A percentile compares a stretch with the other conserved stretches of the same genome.
Evolutionary conservation across 2,329 filamentous ascomycete species (phyloP).

Genomic region (Apiospora malaysiana): DNA sequence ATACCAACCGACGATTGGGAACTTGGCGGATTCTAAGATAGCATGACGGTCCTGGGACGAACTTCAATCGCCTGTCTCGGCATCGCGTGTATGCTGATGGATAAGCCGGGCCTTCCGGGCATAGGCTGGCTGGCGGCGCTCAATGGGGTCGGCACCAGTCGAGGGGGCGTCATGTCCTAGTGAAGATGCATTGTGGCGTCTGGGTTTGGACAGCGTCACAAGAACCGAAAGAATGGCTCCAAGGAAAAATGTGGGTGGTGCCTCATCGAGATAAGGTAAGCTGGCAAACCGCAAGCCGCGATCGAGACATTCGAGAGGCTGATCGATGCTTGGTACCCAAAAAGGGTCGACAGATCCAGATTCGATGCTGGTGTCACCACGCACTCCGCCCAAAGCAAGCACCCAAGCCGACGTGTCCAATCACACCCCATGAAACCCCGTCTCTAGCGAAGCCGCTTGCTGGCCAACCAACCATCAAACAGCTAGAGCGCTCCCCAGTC

Average conservation of each 20-base stretch:
- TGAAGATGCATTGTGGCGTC: conserved; percentile 12
- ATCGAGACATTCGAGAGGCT: conserved; percentile 22
- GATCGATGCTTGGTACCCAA: conserved; percentile 13
- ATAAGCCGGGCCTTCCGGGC: conserved; percentile 23
- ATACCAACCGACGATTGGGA: not conserved
- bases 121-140: conserved; percentile 22
- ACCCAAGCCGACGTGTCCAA: conserved; percentile 31
- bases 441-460: conserved; percentile 29
- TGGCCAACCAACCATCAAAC: conserved; percentile 24
- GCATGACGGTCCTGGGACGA: no score
- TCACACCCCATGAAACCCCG: conserved; percentile 28
- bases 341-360: conserved; percentile 34
- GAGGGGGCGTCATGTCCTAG: conserved; percentile 1
- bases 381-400: conserved; percentile 34
- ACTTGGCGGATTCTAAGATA: no score
- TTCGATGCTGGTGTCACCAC: conserved; percentile 37
- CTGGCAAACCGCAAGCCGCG: conserved; percentile 18
- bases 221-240: conserved; percentile 24
- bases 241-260: conserved; percentile 25
- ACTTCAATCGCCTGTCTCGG: conserved; percentile 19
- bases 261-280: conserved; percentile 34
- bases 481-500: conserved; percentile 18
- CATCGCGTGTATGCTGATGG: conserved; percentile 19
- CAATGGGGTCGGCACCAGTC: conserved; percentile 20
- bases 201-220: conserved; percentile 21